Evolutionary conservation across 2,329 filamentous ascomycete species (phyloP).

Genomic region (Beauveria caledonica): DNA sequence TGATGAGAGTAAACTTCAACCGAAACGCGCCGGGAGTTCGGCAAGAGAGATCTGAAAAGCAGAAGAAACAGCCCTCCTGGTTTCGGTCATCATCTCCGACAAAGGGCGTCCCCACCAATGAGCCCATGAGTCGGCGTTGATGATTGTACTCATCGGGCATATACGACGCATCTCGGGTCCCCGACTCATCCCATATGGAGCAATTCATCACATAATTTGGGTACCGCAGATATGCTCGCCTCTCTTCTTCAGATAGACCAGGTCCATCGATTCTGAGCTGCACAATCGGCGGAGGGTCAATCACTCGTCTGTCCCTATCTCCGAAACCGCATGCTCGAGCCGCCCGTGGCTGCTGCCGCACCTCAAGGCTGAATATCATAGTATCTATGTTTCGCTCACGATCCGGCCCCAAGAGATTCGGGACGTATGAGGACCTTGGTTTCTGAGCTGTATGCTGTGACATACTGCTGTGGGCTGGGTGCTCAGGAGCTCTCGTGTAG

Average conservation of each 20-base stretch:
- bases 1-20: conserved; percentile 64
- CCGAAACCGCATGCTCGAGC: conserved; percentile 78
- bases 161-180: conserved; percentile 57
- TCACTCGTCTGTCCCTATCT: conserved; percentile 71
- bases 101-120: conserved; percentile 67
- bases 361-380: conserved; percentile 27
- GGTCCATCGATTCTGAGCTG: conserved; percentile 60
- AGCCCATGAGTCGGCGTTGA: conserved; percentile 72
- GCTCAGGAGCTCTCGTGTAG: not conserved
- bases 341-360: conserved; percentile 71
- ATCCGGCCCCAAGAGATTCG: conserved; percentile 20
- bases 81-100: conserved; percentile 67
- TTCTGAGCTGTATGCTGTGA: not conserved
- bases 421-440: conserved; percentile 14
- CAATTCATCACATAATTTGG: conserved; percentile 68
- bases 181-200: conserved; percentile 63
- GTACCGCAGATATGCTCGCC: conserved; percentile 43
- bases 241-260: conserved; percentile 45
- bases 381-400: conserved; percentile 15
- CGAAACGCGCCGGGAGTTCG: conserved; percentile 69
- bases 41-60: conserved; percentile 75
- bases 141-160: conserved; percentile 65
- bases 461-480: not conserved
- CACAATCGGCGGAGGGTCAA: conserved; percentile 77
- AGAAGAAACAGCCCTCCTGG: conserved; percentile 73